phyloP scores from a whole-genome alignment of 768 basidiomycete species.

The Mycena olivaceomarginata region DNA sequence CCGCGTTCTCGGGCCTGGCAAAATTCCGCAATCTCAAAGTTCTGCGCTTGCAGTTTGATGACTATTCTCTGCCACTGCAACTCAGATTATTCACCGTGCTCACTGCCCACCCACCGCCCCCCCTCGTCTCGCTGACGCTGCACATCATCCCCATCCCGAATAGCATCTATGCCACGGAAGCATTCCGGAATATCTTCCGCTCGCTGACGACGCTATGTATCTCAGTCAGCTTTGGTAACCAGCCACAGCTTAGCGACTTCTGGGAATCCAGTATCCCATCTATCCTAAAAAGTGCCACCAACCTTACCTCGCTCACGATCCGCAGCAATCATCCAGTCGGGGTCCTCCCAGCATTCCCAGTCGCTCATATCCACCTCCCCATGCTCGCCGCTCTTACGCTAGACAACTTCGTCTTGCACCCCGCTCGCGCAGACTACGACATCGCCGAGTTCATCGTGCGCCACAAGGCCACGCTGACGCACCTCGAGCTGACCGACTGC shows the following conservation, averaged over 20 bases:
- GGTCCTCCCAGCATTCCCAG: background rate
- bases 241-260: background rate
- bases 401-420: slow-evolving; percentile 4
- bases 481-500: slow-evolving; percentile 11
- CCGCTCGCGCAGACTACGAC: background rate
- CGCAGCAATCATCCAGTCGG: too few species aligned
- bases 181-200: background rate
- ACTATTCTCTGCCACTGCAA: too few species aligned
- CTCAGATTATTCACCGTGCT: too few species aligned
- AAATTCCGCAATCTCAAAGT: background rate
- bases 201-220: too few species aligned
- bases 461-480: slow-evolving; percentile 26
- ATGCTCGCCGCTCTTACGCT: slow-evolving; percentile 7
- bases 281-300: too few species aligned
- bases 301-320: too few species aligned
- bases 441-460: slow-evolving; percentile 21
- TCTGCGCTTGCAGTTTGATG: background rate
- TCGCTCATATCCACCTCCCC: slow-evolving; percentile 6
- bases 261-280: too few species aligned
- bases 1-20: background rate
- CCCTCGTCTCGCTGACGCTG: too few species aligned
- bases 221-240: too few species aligned
- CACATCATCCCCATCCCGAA: too few species aligned
- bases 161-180: background rate
- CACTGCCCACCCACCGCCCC: too few species aligned